These are phyloP conservation scores for Penicillium freii DNA, from an alignment of 2,329 filamentous ascomycete genomes.

Conservation along the genomic window DNA sequence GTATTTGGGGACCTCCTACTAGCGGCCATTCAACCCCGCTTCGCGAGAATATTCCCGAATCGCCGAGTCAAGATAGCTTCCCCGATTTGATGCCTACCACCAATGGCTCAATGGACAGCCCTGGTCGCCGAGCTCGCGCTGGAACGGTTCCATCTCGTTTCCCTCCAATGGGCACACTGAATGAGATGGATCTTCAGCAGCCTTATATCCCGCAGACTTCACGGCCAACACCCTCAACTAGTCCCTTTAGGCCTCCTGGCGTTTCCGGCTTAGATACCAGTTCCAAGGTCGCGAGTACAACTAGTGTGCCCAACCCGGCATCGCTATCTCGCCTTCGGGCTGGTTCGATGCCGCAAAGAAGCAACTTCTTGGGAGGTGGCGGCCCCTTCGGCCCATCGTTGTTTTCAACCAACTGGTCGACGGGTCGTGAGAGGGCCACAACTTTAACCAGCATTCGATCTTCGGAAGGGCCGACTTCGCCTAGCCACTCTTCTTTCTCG, in stretches of 20 bases:
- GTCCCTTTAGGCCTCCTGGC: conserved; percentile 71
- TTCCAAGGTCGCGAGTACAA: conserved; percentile 42
- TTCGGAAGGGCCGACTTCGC: conserved; percentile 81
- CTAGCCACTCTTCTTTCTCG: conserved; percentile 80
- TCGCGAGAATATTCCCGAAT: conserved; percentile 95
- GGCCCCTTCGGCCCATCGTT: conserved; percentile 82
- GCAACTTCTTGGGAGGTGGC: conserved; percentile 61
- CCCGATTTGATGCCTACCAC: conserved; percentile 78
- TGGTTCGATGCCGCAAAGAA: conserved; percentile 89
- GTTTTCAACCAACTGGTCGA: conserved; percentile 83
- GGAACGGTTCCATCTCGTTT: conserved; percentile 96
- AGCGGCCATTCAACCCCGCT: conserved; percentile 95
- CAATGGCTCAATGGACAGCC: conserved; percentile 61
- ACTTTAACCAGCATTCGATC: conserved; percentile 90
- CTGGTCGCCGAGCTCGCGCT: conserved; percentile 77
- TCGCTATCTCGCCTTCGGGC: conserved; percentile 82
- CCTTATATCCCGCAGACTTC: conserved; percentile 71
- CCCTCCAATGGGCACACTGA: conserved; percentile 69
- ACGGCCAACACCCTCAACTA: conserved; percentile 80
- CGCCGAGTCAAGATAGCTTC: conserved; percentile 86
- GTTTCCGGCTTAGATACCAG: conserved; percentile 42
- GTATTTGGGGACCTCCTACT: conserved; percentile 90
- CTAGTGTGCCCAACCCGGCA: conserved; percentile 61
- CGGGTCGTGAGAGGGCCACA: conserved; percentile 75
- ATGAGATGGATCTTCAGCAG: conserved; percentile 55